Base-by-base conservation (phyloP, 2,329 filamentous ascomycete species). In the Stromatinia cepivora region DNA sequence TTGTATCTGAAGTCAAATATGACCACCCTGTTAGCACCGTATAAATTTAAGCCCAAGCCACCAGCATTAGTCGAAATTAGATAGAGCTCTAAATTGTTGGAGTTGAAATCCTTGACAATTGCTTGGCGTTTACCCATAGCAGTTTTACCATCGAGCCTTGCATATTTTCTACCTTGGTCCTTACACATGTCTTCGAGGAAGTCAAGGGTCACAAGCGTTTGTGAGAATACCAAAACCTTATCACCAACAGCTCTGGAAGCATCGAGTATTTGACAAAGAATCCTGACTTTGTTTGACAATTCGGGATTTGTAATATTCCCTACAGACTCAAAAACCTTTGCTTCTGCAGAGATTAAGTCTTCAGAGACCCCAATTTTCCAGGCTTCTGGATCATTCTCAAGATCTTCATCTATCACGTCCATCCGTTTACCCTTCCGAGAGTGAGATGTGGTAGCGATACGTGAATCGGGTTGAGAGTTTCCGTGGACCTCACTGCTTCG, bases 1-100 rank as follows among this genome's bases (percentile, higher is more conserved):
- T 94, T 95, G 81, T 89, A 97, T 71, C 85, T 84, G 76, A 91
- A 92, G 77, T 97, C 94, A 69, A 96, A 91, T 28, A 97, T 90
- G 28, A 97, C 86, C 1, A 97, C 92, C 28, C 94, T 87, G 77
- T 93, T 97, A 1, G 94, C 94, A 1, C 90, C 89, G 53, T 87
- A 87, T 17, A 97, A 90, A 73, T 97, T 97, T 63, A 97, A 82
- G 0, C 94, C 94, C 1, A 93, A 81, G 0, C 93, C 92, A 31
- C 93, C 94, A 11, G 94, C 92, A 70, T 80, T 88, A 0, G 93
- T 97, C 0, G 93, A 97, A 69, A 97, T 93, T 2, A 97, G 81
- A 76, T 92, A 92, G 0, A 96, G 83, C 34, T 88, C 84, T 1
- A 80, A 78, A 3, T 79, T 72, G 0, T 81, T 82, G 0, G 77